Conservation (phyloP, 169 alveolate genomes). For the Cryptosporidium viatorum region DNA sequence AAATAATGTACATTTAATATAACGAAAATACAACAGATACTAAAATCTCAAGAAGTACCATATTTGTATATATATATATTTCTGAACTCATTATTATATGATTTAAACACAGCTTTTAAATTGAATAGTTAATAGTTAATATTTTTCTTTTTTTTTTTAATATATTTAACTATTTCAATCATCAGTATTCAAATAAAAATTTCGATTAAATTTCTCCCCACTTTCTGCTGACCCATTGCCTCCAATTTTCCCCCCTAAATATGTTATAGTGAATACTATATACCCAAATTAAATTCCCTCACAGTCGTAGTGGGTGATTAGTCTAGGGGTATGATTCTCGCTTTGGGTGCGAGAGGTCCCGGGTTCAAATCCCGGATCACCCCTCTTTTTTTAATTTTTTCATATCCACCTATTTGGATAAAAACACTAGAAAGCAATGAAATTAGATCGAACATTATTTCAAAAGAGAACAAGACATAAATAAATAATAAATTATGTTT, state of each 20-base stretch:
- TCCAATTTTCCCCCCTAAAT: not conserved
- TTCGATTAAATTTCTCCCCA: not conserved
- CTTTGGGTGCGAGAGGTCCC: constrained; percentile 86
- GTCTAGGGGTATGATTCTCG: constrained; percentile 86
- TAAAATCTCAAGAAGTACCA: too few species aligned
- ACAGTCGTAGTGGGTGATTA: constrained; percentile 74
- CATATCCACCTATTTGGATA: not conserved
- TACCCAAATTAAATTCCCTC: not conserved
- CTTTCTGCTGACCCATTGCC: not conserved
- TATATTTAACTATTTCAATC: too few species aligned
- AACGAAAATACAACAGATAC: too few species aligned
- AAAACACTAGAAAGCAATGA: not conserved
- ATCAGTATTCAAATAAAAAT: not conserved
- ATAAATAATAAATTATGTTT: too few species aligned
- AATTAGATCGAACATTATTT: not conserved
- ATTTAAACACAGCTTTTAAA: too few species aligned
- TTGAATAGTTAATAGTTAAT: too few species aligned
- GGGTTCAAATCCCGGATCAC: constrained; percentile 85
- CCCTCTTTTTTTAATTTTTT: constrained; percentile 36
- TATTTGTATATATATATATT: too few species aligned
- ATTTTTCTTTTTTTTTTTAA: too few species aligned
- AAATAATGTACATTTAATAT: too few species aligned
- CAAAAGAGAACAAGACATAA: too few species aligned
- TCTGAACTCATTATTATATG: too few species aligned
- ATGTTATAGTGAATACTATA: not conserved